Conservation (phyloP, 2,329 filamentous ascomycete species). For the Fusarium sp. region DNA sequence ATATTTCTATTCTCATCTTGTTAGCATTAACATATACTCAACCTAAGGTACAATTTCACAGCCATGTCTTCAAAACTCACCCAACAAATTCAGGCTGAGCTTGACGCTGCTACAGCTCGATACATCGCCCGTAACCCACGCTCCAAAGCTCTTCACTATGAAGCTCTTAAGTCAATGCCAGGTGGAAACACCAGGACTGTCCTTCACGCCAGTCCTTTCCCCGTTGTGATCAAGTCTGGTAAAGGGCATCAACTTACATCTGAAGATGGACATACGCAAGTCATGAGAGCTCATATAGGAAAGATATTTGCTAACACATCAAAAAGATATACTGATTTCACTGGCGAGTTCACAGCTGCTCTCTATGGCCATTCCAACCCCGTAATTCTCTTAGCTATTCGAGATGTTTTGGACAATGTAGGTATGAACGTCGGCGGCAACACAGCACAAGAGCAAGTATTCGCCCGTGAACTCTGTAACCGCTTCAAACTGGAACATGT, state of each 20-base stretch:
- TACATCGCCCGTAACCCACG: slow-evolving; percentile 52
- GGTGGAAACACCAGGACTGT: slow-evolving; percentile 61
- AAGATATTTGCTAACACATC: background rate
- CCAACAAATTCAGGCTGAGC: slow-evolving; percentile 42
- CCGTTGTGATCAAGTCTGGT: slow-evolving; percentile 54
- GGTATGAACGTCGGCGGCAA: slow-evolving; percentile 68
- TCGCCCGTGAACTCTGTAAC: slow-evolving; percentile 63
- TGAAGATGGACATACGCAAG: slow-evolving; percentile 53
- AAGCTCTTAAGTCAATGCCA: slow-evolving; percentile 52
- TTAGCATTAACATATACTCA: background rate
- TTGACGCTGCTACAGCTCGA: slow-evolving; percentile 48
- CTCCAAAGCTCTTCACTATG: slow-evolving; percentile 53
- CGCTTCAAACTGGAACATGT: slow-evolving; percentile 67
- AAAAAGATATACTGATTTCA: slow-evolving; percentile 66
- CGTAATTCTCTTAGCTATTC: slow-evolving; percentile 61
- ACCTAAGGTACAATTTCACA: background rate
- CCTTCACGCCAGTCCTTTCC: slow-evolving; percentile 58
- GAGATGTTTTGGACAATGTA: slow-evolving; percentile 53
- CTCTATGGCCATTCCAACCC: slow-evolving; percentile 74
- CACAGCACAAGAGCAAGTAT: slow-evolving; percentile 60
- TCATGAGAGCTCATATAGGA: background rate
- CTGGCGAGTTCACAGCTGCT: slow-evolving; percentile 72
- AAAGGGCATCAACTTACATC: slow-evolving; percentile 52
- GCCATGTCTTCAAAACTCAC: slow-evolving; percentile 35
- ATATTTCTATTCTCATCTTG: background rate